A percentile compares a stretch with the other conserved stretches of the same genome.
phyloP scores from a whole-genome alignment of 495 filamentous ascomycete genomes.

The Aspergillus carlsbadensis region DNA sequence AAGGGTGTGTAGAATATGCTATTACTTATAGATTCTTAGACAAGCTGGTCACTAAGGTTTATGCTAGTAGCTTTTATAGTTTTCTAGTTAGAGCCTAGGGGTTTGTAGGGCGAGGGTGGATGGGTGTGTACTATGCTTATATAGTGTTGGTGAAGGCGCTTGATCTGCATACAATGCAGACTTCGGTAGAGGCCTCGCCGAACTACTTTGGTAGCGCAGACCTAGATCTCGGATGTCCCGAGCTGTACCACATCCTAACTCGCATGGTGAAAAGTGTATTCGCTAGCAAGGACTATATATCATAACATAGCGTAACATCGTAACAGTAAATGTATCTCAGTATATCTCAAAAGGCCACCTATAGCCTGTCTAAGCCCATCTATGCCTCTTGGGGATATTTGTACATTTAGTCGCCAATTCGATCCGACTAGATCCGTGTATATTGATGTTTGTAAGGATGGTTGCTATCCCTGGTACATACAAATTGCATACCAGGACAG shows the following conservation, averaged over 20 bases:
- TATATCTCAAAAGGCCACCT: not conserved
- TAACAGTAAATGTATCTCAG: not conserved
- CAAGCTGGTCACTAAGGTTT: constrained; percentile 37
- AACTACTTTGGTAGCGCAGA: not conserved
- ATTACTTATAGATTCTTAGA: constrained; percentile 35
- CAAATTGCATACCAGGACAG: constrained; percentile 3
- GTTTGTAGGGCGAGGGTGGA: not conserved
- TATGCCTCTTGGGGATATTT: not conserved
- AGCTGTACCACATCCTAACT: not conserved
- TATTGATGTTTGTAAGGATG: constrained; percentile 12
- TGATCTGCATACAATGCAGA: not conserved
- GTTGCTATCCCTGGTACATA: constrained; percentile 7
- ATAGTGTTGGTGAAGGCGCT: too few species aligned
- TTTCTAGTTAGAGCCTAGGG: not conserved
- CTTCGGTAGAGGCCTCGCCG: not conserved
- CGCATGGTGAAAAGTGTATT: not conserved
- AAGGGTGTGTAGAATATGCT: constrained; percentile 24
- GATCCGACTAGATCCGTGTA: not conserved
- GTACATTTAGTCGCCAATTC: not conserved
- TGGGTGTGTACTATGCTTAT: not conserved
- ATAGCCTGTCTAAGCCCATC: not conserved
- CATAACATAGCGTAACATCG: constrained; percentile 7
- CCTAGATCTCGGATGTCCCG: not conserved
- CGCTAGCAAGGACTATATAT: not conserved
- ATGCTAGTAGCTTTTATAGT: constrained; percentile 11